Conservation (phyloP, 2,329 filamentous ascomycete genomes). For the Ascochyta lentis region DNA sequence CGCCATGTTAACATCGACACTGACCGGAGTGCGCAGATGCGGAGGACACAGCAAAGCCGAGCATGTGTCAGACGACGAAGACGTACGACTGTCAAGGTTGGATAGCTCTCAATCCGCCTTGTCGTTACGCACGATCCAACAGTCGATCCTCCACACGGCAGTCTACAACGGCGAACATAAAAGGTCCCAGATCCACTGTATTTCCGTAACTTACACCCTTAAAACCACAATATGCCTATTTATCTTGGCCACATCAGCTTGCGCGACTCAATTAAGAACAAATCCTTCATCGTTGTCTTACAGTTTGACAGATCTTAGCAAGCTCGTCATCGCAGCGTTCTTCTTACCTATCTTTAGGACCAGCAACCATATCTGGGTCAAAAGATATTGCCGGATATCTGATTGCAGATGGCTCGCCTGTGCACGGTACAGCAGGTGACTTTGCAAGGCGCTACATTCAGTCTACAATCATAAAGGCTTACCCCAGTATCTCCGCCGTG, state of each 20-base stretch:
- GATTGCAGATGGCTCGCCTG: not conserved
- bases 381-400: no score
- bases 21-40: not conserved
- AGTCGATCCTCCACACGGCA: not conserved
- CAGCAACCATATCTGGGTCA: no score
- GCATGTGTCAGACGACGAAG: not conserved
- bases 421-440: conserved; percentile 25
- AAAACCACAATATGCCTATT: no score
- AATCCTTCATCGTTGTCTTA: no score
- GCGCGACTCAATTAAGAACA: no score
- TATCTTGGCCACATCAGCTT: no score
- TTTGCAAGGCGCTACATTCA: conserved; percentile 52
- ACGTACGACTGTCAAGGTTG: not conserved
- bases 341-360: no score
- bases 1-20: conserved; percentile 6
- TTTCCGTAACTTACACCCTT: no score
- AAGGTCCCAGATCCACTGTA: no score
- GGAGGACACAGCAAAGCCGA: not conserved
- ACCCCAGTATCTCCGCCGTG: conserved; percentile 46
- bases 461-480: conserved; percentile 45
- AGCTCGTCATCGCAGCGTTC: no score
- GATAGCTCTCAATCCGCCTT: no score
- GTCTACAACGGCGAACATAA: conserved; percentile 25
- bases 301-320: no score
- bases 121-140: not conserved